These are phyloP conservation scores for Monotropa hypopitys DNA, from an alignment of 179 eudicot species.

Conservation along the genomic window DNA sequence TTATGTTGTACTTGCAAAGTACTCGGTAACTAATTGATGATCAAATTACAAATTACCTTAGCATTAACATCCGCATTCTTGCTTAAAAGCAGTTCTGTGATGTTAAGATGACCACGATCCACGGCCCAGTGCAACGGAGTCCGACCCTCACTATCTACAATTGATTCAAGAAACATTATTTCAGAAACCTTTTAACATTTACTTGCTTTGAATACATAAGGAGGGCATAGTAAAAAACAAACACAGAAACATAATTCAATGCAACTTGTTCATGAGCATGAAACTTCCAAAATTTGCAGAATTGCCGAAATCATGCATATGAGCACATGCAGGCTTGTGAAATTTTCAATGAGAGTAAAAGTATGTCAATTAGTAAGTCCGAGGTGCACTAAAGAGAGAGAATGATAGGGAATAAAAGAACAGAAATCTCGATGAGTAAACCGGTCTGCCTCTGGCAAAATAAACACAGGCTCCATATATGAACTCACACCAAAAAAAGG, in stretches of 20 bases:
- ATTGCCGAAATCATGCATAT: background rate
- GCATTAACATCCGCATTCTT: conserved; percentile 66
- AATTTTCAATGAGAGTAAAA: background rate
- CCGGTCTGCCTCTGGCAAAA: background rate
- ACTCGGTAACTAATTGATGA: background rate
- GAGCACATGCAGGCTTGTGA: background rate
- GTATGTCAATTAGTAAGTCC: background rate
- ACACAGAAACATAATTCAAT: background rate
- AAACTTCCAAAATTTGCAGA: background rate
- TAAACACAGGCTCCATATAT: background rate
- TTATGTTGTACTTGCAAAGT: background rate
- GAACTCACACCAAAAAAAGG: background rate
- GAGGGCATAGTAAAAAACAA: conserved; percentile 1
- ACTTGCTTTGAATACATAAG: background rate
- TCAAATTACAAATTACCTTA: conserved; percentile 42
- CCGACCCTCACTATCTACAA: conserved; percentile 84
- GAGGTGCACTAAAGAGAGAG: background rate
- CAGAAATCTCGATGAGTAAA: background rate
- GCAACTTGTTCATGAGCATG: background rate
- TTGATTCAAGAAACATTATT: conserved; percentile 1
- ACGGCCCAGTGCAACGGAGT: conserved; percentile 96
- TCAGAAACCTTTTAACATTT: background rate
- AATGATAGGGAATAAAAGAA: background rate
- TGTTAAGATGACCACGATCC: conserved; percentile 71
- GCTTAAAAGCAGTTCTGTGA: conserved; percentile 48